A percentile compares a stretch with the other conserved stretches of the same genome.
Evolutionary conservation across 805 yeast genomes (phyloP).

Genomic region (Yamadazyma ubonensis): DNA sequence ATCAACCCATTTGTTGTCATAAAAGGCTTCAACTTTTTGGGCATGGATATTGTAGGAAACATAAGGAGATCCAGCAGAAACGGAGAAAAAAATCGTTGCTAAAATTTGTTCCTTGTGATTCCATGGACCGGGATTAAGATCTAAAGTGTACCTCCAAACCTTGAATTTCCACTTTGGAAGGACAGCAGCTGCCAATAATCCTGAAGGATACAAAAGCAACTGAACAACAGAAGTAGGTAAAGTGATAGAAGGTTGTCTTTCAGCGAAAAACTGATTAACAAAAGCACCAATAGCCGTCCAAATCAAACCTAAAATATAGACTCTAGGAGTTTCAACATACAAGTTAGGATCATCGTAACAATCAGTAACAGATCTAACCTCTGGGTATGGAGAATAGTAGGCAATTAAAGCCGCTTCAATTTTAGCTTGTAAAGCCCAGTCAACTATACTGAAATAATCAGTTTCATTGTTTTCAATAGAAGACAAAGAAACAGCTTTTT

Average conservation of each 20-base stretch:
- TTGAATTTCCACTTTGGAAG: conserved; percentile 43
- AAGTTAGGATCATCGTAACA: conserved; percentile 51
- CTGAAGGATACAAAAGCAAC: conserved; percentile 46
- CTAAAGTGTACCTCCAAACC: conserved; percentile 18
- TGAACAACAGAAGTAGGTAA: conserved; percentile 46
- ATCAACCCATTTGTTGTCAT: conserved; percentile 28
- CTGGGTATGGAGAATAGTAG: conserved; percentile 59
- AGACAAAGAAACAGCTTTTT: not conserved
- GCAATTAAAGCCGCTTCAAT: conserved; percentile 44
- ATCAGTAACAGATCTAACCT: conserved; percentile 64
- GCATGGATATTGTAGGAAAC: conserved; percentile 33
- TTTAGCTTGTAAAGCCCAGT: conserved; percentile 35
- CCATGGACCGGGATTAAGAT: conserved; percentile 60
- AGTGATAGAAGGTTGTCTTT: conserved; percentile 52
- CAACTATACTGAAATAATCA: conserved; percentile 16
- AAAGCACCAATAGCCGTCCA: conserved; percentile 55
- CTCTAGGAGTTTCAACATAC: conserved; percentile 54
- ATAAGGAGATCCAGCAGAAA: conserved; percentile 18
- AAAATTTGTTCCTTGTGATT: conserved; percentile 61
- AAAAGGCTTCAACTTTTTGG: conserved; percentile 23
- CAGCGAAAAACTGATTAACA: conserved; percentile 56
- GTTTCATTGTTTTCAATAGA: conserved; percentile 31
- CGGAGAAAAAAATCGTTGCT: conserved; percentile 41
- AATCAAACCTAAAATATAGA: conserved; percentile 51
- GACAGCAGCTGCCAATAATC: conserved; percentile 33